Evolutionary conservation across 169 alveolate species (phyloP), one percentile per base, ranked within the genome.

Genomic region (Plasmodium relictum): DNA sequence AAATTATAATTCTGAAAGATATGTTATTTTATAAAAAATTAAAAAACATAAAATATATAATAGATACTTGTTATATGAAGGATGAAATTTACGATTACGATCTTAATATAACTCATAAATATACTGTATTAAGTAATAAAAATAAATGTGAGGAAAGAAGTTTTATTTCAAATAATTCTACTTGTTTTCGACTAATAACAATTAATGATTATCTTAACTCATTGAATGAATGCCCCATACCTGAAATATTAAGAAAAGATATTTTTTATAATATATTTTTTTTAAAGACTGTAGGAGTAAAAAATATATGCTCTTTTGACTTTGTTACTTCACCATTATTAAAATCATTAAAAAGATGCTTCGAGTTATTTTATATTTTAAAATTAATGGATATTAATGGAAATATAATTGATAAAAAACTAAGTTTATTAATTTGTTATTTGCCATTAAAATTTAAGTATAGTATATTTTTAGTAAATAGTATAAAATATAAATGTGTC

Each of bases 311-410:
- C 41, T 83, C 91, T 14, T 83, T 68, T 59, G 91, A 83, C 42
- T 83, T 83, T 83, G 73, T 83, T 48, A 83, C 91, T 37, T 83
- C 91, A 18, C 91, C 91, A 18, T 45, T 39, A 7, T 37, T 83
- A 44, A 83, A 54, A 68, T 22, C 91, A 22, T 68, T 83, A 45
- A 66, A 56, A 72, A 83, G 61, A 83, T 83, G 91, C 44, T 83
- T 83, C 24, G 91, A 83, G 61, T 39, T 83, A 59, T 59, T 83
- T 66, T 83, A 68, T 41, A 83, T 68, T 52, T 83, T 83, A 83
- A 66, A 83, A 31, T 50, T 83, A 16, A 83, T 83, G 83, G 91
- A 83, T 71, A 83, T 83, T 54, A 62, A 83, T 83, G 91, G 91
- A 45, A 68, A 83, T 83, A 44, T 83, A 83, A 65, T 70, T 24